phyloP scores from a whole-genome alignment of 73 alveolate species.

The Paramecium sexaurelia region DNA sequence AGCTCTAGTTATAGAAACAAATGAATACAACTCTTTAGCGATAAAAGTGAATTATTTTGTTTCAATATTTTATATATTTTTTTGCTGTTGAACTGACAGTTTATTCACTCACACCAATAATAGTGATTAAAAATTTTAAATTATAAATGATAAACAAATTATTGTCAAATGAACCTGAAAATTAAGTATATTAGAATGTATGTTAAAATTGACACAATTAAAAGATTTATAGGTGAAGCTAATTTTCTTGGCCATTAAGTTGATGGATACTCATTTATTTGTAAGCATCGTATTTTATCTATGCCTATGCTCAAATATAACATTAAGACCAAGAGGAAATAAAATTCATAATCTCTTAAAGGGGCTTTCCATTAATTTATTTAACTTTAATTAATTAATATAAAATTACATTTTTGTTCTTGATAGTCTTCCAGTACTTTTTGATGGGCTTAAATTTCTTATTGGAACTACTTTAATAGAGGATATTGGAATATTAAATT shows the following conservation, averaged over 20 bases:
- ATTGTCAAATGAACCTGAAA: not conserved
- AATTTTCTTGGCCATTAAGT: constrained; percentile 32
- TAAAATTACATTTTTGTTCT: not conserved
- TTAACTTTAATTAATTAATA: not conserved
- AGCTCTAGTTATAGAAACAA: not conserved
- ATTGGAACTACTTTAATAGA: not conserved
- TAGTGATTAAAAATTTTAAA: not conserved
- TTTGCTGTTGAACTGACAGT: constrained; percentile 17
- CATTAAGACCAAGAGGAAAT: not conserved
- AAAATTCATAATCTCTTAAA: constrained; percentile 17
- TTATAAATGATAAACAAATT: not conserved
- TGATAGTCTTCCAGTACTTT: not conserved
- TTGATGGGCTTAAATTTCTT: not conserved
- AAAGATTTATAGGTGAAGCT: not conserved
- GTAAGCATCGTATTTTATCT: not conserved
- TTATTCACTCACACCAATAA: not conserved
- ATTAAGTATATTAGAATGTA: not conserved
- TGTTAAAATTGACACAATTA: not conserved
- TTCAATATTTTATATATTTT: not conserved
- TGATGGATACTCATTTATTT: not conserved
- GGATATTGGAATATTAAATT: not conserved
- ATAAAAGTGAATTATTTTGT: not conserved
- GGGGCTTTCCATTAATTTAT: constrained; percentile 12
- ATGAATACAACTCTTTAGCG: not conserved
- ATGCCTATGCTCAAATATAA: not conserved